Base-by-base conservation (phyloP, 306 rosid genomes). In the Sicyos baderoa region DNA sequence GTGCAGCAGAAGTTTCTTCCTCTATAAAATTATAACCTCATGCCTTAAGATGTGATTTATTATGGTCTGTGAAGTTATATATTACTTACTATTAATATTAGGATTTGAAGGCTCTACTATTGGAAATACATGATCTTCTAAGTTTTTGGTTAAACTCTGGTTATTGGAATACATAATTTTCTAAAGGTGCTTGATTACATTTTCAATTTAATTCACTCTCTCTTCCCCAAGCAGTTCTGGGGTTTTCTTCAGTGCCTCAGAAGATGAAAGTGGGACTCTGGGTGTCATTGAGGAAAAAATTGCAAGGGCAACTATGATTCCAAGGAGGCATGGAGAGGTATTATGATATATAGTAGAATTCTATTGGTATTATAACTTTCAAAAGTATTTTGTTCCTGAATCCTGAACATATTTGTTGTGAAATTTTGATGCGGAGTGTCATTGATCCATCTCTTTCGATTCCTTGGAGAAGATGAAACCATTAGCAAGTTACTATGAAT, bases 301-400 rank as follows among this genome's bases (percentile, higher is more conserved):
- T 82, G 86, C 97, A 51, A 82, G 75, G 74, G 97, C 84, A 48
- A 84, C 99, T 27, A 88, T 80, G 89, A 72, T 88, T 81, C 99
- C 99, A 63, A 84, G 87, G 78, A 75, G 6, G 40, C 88, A 90
- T 68, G 95, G 88, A 71, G 99, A 90, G 99, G 97, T 93, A 86
- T 68, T 56, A 35, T 64, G 35, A 64, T n/a, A n/a, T n/a, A n/a
- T 23, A 47, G 53, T 56, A 70, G 18, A 45, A 44, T 19, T 65
- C 54, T 6, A 25, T 64, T 42, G 70, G 17, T 62, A 40, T 11
- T n/a, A n/a, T 58, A 21, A 13, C 37, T 44, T 65, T 45, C 13
- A 6, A 6, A 65, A 47, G 71, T 6, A 45, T 16, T 13, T 45
- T 21, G 54, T 21, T 44, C n/a, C 16, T 21, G 21, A 44, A 44